These are phyloP conservation scores for Beta macrorhiza DNA, from an alignment of 179 eudicot genomes.

Conservation along the genomic window DNA sequence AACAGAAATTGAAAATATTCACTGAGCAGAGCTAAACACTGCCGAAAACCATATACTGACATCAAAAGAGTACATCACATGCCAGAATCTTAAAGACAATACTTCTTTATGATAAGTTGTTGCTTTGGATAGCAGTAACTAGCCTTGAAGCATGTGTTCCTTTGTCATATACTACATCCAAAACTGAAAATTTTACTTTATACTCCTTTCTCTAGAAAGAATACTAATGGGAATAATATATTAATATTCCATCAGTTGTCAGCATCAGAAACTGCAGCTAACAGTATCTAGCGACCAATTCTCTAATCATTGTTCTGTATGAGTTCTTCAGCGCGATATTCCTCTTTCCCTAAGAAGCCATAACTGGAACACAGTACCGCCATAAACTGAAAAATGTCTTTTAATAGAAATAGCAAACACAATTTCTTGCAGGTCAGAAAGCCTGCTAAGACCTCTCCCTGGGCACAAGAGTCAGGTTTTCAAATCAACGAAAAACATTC, in stretches of 20 bases:
- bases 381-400: neutral
- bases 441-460: neutral
- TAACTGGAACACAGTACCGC: neutral
- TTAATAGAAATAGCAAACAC: neutral
- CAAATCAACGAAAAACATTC: too few species aligned
- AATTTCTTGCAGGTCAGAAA: neutral
- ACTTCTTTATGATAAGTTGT: neutral
- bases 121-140: neutral
- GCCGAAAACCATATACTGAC: neutral
- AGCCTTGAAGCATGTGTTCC: neutral
- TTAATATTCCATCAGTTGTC: too few species aligned
- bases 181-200: too few species aligned
- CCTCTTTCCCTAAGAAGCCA: neutral
- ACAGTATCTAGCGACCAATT: too few species aligned
- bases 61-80: neutral
- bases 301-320: too few species aligned
- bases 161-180: neutral
- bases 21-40: neutral
- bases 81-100: neutral
- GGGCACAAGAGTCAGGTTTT: too few species aligned
- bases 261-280: too few species aligned
- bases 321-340: neutral
- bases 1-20: neutral
- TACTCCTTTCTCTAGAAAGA: too few species aligned
- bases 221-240: too few species aligned